phyloP scores from a whole-genome alignment of 768 basidiomycete species.

The Boletus tylopilopsis region DNA sequence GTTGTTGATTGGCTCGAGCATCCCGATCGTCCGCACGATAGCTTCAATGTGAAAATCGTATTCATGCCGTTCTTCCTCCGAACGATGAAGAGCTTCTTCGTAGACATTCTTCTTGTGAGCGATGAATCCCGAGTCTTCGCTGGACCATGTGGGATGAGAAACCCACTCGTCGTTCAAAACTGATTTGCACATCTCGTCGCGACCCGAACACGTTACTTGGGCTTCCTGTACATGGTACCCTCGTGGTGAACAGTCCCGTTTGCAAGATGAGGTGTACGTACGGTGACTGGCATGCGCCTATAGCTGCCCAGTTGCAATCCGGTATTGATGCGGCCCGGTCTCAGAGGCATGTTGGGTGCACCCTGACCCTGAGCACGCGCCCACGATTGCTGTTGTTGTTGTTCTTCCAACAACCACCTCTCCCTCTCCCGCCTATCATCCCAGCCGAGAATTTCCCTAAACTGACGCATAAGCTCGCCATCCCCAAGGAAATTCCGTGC shows the following conservation, averaged over 20 bases:
- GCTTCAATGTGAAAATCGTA: slow-evolving; percentile 99
- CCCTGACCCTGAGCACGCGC: slow-evolving; percentile 45
- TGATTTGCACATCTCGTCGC: slow-evolving; percentile 94
- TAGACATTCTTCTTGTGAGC: slow-evolving; percentile 93
- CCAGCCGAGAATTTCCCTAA: slow-evolving; percentile 86
- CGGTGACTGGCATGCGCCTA: slow-evolving; percentile 72
- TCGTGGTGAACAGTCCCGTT: background rate
- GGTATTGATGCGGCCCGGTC: slow-evolving; percentile 61
- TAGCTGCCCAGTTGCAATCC: slow-evolving; percentile 86
- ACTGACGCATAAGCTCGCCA: slow-evolving; percentile 73
- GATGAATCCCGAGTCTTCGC: slow-evolving; percentile 89
- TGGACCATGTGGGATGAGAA: slow-evolving; percentile 92
- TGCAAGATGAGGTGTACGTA: slow-evolving; percentile 38
- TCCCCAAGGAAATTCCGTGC: slow-evolving; percentile 73
- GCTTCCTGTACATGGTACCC: slow-evolving; percentile 55
- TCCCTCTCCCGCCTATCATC: slow-evolving; percentile 69
- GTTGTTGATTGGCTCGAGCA: slow-evolving; percentile 88
- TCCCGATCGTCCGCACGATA: slow-evolving; percentile 81
- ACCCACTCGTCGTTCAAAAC: slow-evolving; percentile 99
- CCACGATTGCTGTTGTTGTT: slow-evolving; percentile 45
- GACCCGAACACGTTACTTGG: slow-evolving; percentile 86
- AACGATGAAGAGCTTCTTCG: slow-evolving; percentile 94
- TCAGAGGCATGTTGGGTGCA: slow-evolving; percentile 32
- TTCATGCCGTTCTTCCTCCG: slow-evolving; percentile 97
- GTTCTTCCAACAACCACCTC: slow-evolving; percentile 45